These are phyloP conservation scores for Cystofilobasidium bisporidii DNA, from an alignment of 768 basidiomycete genomes.

Conservation along the genomic window DNA sequence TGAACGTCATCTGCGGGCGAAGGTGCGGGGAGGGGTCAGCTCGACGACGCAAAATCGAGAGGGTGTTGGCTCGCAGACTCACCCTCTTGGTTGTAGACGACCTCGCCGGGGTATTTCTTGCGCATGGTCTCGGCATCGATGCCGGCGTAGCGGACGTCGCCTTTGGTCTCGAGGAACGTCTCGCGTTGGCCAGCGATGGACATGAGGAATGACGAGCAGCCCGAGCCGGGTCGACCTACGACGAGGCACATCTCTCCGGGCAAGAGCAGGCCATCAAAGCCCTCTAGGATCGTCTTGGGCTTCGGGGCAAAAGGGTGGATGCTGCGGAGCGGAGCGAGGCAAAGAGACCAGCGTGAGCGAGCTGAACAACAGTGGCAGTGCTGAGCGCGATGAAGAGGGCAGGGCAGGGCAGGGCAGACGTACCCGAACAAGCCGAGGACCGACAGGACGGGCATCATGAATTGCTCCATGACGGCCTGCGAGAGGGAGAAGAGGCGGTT, in stretches of 20 bases:
- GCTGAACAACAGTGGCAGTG: background rate
- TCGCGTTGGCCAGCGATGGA: conserved; percentile 63
- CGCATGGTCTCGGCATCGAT: conserved; percentile 56
- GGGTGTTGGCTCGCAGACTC: no score
- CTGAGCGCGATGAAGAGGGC: background rate
- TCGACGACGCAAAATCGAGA: no score
- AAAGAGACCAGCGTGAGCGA: background rate
- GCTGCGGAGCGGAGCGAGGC: background rate
- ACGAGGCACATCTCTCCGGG: conserved; percentile 63
- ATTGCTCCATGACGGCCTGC: conserved; percentile 42
- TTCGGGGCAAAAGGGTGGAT: conserved; percentile 49
- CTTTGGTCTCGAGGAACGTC: conserved; percentile 59
- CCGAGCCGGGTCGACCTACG: conserved; percentile 36
- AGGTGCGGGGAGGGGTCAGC: background rate
- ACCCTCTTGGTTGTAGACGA: conserved; percentile 44
- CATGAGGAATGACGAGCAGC: conserved; percentile 57
- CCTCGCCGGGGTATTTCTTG: conserved; percentile 50
- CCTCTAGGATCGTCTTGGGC: conserved; percentile 48
- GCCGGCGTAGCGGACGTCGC: conserved; percentile 66
- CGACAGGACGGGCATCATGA: conserved; percentile 55
- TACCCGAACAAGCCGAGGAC: conserved; percentile 44
- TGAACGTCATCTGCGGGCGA: conserved; percentile 61
- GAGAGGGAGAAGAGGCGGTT: background rate
- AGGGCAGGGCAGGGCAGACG: background rate
- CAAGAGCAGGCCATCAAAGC: conserved; percentile 50